Conservation (phyloP, 192 early-diverging fungal species). For the Kappamyces sp. region DNA sequence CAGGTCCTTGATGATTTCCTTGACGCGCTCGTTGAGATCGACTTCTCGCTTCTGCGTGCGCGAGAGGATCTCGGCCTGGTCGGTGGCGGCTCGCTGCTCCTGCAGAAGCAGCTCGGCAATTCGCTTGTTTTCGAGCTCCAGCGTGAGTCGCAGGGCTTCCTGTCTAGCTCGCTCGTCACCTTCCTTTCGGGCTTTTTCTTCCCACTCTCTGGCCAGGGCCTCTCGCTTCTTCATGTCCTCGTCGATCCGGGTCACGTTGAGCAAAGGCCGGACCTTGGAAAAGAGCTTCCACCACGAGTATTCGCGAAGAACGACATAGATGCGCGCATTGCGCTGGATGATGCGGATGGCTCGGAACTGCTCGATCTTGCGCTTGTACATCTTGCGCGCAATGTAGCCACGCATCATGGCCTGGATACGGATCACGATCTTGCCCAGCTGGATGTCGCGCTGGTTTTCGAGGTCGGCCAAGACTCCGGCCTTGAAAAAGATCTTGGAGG, state of each 20-base stretch:
- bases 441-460: slow-evolving; percentile 82
- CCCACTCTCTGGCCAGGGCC: slow-evolving; percentile 63
- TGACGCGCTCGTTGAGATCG: slow-evolving; percentile 39
- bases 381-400: slow-evolving; percentile 71
- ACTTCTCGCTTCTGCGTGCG: slow-evolving; percentile 69
- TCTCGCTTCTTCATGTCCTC: slow-evolving; percentile 74
- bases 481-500: slow-evolving; percentile 94
- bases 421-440: slow-evolving; percentile 75
- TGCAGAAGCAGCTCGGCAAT: slow-evolving; percentile 65
- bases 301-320: slow-evolving; percentile 82
- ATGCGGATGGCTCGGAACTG: slow-evolving; percentile 84
- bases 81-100: slow-evolving; percentile 67
- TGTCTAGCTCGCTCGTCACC: slow-evolving; percentile 53
- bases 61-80: slow-evolving; percentile 78
- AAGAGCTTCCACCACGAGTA: slow-evolving; percentile 98
- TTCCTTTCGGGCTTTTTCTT: slow-evolving; percentile 56
- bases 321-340: slow-evolving; percentile 89
- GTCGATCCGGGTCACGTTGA: slow-evolving; percentile 73
- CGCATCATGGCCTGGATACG: slow-evolving; percentile 84
- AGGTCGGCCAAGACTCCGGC: slow-evolving; percentile 91
- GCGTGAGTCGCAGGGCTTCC: slow-evolving; percentile 48
- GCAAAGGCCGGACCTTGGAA: slow-evolving; percentile 81
- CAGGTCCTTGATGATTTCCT: slow-evolving; percentile 31
- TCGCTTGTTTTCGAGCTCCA: slow-evolving; percentile 64
- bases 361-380: slow-evolving; percentile 58